Base-by-base conservation (phyloP, 2,329 filamentous ascomycete genomes). In the Calonectria montana region DNA sequence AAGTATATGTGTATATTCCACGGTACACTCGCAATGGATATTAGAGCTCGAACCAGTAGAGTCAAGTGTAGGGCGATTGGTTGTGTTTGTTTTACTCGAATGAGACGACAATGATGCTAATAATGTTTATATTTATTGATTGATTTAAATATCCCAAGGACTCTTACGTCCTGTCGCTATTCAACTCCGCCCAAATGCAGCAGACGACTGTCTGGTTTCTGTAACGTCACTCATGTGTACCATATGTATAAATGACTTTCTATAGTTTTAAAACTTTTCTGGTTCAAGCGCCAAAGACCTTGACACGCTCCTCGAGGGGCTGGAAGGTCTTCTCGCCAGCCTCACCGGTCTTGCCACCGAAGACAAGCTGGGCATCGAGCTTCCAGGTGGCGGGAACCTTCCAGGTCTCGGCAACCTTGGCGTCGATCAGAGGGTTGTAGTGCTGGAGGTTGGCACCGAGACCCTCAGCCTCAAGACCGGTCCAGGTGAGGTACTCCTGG, bases 371-470 rank as follows among this genome's bases (percentile, higher is more conserved):
- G 27, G 94, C 92, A 81, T 92, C 91, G 75, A 97, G 89, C 80
- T 90, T 90, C 95, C 95, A 98, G 78, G 89, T 88, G 21, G 85
- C 80, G 50, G 94, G 93, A 37, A 97, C 78, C 69, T 88, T 88
- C 93, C 94, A 98, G 77, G 91, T 86, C 73, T 84, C 86, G 53
- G 88, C 85, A 65, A 95, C 93, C 86, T 92, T 91, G 75, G 88
- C 87, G 85, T 97, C 93, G 77, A 97, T 91, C 70, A 98, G 84
- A 23, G 95, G 95, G 89, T 95, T 97, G 88, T 97, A 97, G 87
- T 98, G 95, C 88, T 98, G 95, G 65, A 98, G 89, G 88, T 96
- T 97, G 82, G 93, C 94, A 76, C 95, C 95, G 69, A 97, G 90
- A 35, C 95, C 95, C 82, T 97, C 94, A 72, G 92, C 88, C 86